phyloP scores from a whole-genome alignment of 2,329 filamentous ascomycete genomes.

The Fusarium torulosum region DNA sequence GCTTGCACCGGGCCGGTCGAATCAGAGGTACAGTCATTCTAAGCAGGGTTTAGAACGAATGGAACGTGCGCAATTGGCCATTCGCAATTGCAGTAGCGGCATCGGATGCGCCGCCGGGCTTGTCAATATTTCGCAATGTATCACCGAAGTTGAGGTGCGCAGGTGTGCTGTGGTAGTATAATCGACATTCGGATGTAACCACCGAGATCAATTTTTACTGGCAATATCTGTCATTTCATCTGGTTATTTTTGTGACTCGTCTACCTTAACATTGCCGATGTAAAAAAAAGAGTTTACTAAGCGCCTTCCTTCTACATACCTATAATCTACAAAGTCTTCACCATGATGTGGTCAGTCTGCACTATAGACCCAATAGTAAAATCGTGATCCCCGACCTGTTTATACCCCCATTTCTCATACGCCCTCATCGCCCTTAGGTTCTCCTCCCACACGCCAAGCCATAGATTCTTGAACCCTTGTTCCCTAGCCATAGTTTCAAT shows the following conservation, averaged over 20 bases:
- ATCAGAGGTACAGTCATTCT: slow-evolving; percentile 21
- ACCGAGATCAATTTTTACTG: background rate
- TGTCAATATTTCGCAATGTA: background rate
- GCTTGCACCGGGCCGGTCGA: slow-evolving; percentile 32
- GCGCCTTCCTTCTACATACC: background rate
- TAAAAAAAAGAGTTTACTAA: background rate
- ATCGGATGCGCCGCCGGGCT: background rate
- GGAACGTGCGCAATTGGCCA: background rate
- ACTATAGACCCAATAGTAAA: slow-evolving; percentile 57
- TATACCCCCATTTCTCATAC: slow-evolving; percentile 59
- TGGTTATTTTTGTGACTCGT: background rate
- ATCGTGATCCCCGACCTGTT: slow-evolving; percentile 55
- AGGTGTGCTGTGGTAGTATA: background rate
- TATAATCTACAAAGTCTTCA: slow-evolving; percentile 46
- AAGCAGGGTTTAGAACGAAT: slow-evolving; percentile 8
- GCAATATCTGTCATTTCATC: background rate
- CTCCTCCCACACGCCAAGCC: slow-evolving; percentile 64
- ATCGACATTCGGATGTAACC: background rate
- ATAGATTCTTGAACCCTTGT: slow-evolving; percentile 56
- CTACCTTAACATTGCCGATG: background rate
- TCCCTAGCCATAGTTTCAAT: slow-evolving; percentile 53
- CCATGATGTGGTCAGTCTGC: slow-evolving; percentile 59
- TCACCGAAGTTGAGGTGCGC: background rate
- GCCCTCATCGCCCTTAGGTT: slow-evolving; percentile 55
- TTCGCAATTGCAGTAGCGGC: background rate